Evolutionary conservation across 2,329 filamentous ascomycete species (phyloP).

Genomic region (Chaetomium olivaceum): DNA sequence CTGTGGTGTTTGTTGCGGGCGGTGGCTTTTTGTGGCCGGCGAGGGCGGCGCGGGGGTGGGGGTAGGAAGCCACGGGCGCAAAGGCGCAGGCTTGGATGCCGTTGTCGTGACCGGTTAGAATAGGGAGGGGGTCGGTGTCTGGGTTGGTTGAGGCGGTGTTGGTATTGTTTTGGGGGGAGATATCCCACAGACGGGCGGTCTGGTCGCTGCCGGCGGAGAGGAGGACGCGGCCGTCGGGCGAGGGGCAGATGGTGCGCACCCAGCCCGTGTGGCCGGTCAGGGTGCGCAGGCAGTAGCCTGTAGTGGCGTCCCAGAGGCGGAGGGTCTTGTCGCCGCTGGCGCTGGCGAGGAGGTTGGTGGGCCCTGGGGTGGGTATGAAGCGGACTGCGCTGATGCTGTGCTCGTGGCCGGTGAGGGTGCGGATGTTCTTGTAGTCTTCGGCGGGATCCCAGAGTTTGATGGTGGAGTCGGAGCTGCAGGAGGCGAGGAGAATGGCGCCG

Average conservation of each 20-base stretch:
- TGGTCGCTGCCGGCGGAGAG: constrained; percentile 81
- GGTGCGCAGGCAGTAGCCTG: constrained; percentile 87
- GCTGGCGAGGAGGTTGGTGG: constrained; percentile 80
- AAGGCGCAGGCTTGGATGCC: constrained; percentile 68
- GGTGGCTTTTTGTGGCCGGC: constrained; percentile 77
- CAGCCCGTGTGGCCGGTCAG: constrained; percentile 81
- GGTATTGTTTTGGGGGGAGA: constrained; percentile 40
- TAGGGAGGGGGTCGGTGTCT: constrained; percentile 69
- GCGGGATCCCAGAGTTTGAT: constrained; percentile 94
- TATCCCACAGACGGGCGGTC: constrained; percentile 84
- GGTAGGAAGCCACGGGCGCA: constrained; percentile 76
- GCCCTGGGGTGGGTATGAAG: constrained; percentile 78
- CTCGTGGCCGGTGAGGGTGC: constrained; percentile 89
- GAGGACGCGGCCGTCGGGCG: constrained; percentile 78
- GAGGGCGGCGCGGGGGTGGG: constrained; percentile 69
- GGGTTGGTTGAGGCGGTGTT: no score
- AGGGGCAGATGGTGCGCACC: constrained; percentile 83
- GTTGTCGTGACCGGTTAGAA: constrained; percentile 83
- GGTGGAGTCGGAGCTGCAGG: constrained; percentile 83
- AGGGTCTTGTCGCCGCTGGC: constrained; percentile 83
- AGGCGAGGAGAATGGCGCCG: constrained; percentile 73
- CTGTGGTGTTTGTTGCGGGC: constrained; percentile 68
- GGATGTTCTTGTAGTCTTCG: constrained; percentile 91
- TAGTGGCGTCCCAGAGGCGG: constrained; percentile 88
- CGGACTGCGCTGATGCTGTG: constrained; percentile 86